These are phyloP conservation scores for Gloeopeniophorella convolvens DNA, from an alignment of 768 basidiomycete genomes.

Conservation along the genomic window DNA sequence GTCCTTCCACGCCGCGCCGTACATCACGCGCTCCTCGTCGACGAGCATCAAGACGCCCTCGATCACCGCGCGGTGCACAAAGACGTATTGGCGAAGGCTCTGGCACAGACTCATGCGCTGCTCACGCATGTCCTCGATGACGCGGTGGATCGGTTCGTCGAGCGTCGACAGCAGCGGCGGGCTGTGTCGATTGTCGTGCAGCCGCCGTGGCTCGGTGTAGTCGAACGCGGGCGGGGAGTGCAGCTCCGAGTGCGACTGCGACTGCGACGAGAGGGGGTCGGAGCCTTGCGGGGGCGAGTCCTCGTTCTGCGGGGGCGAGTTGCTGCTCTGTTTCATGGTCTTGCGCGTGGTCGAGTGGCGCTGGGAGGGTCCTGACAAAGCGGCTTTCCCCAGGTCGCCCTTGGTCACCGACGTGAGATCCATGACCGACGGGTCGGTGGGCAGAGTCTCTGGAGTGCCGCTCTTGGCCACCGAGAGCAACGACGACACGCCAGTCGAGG, in stretches of 20 bases:
- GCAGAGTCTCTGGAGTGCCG: conserved; percentile 15
- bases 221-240: conserved; percentile 33
- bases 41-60: conserved; percentile 73
- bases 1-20: conserved; percentile 24
- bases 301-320: conserved; percentile 10
- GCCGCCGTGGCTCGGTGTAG: conserved; percentile 54
- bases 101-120: conserved; percentile 97
- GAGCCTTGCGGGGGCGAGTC: conserved; percentile 10
- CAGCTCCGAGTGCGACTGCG: conserved; percentile 12
- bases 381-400: conserved; percentile 3
- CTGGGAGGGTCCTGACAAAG: neutral
- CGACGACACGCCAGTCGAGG: conserved; percentile 14
- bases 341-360: neutral
- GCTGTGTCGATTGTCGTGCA: conserved; percentile 42
- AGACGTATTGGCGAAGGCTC: conserved; percentile 90
- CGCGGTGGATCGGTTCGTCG: conserved; percentile 69
- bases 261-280: conserved; percentile 11
- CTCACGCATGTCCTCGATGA: conserved; percentile 91
- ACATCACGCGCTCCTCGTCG: conserved; percentile 56
- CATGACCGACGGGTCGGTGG: conserved; percentile 19
- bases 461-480: conserved; percentile 11
- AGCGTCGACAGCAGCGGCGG: conserved; percentile 58
- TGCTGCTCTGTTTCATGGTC: conserved; percentile 3
- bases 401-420: conserved; percentile 10
- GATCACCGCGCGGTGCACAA: conserved; percentile 81